A percentile compares a stretch with the other conserved stretches of the same genome.
Conservation (phyloP, 2,329 filamentous ascomycete genomes). For the Aureobasidium namibiae region DNA sequence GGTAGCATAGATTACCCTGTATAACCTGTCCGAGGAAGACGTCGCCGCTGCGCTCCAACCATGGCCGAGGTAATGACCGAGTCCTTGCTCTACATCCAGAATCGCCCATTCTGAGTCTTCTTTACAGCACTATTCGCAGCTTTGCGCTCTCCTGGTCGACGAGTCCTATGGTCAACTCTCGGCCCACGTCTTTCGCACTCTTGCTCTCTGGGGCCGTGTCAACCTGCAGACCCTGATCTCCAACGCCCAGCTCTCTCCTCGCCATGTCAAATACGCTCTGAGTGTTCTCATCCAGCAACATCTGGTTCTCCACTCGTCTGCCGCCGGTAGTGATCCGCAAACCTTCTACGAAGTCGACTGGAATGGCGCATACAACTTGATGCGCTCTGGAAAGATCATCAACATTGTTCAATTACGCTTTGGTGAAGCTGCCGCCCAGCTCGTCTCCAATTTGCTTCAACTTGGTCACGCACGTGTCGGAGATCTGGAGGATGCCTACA, state of each 20-base stretch:
- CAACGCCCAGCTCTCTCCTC: constrained; percentile 63
- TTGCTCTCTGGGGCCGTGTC: constrained; percentile 72
- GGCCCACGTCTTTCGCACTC: constrained; percentile 72
- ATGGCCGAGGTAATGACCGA: constrained; percentile 15
- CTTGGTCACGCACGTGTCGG: constrained; percentile 68
- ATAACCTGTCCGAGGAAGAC: constrained; percentile 30
- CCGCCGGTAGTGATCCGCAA: constrained; percentile 47
- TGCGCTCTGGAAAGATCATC: constrained; percentile 74
- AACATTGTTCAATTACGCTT: constrained; percentile 66
- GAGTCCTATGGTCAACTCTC: constrained; percentile 88
- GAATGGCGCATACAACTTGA: constrained; percentile 69
- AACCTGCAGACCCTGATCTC: constrained; percentile 60
- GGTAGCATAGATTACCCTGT: constrained; percentile 1
- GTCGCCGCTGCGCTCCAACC: constrained; percentile 18
- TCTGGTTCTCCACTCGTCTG: constrained; percentile 42
- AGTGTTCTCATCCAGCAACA: constrained; percentile 83
- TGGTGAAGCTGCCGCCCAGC: constrained; percentile 63
- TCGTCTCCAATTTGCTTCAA: constrained; percentile 67
- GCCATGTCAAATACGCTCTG: constrained; percentile 72
- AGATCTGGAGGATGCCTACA: constrained; percentile 60
- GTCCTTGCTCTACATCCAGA: background rate
- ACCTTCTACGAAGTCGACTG: constrained; percentile 81
- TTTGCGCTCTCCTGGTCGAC: constrained; percentile 81
- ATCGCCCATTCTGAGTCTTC: constrained; percentile 18
- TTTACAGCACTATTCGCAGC: constrained; percentile 69